Evolutionary conservation across 2,329 filamentous ascomycete species (phyloP).

Genomic region (Pseudogymnoascus sp.): DNA sequence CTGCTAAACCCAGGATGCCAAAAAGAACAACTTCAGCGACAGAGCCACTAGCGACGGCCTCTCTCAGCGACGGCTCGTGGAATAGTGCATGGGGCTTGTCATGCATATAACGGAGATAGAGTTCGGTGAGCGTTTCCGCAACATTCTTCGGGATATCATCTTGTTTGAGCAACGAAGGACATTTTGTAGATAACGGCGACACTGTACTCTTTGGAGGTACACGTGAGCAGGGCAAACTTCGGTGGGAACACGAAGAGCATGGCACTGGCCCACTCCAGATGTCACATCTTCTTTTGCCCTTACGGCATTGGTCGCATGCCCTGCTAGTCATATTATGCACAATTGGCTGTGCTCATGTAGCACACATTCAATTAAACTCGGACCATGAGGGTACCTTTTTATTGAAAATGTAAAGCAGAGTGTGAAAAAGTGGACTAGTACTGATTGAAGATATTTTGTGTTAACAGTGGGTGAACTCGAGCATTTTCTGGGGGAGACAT

Average conservation of each 20-base stretch:
- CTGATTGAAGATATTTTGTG: too few relatives aligned
- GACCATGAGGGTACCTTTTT: not conserved
- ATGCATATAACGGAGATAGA: constrained; percentile 24
- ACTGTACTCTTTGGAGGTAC: not conserved
- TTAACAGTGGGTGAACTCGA: not conserved
- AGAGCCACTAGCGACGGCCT: constrained; percentile 4
- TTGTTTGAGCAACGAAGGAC: not conserved
- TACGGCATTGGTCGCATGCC: not conserved
- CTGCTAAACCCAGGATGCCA: not conserved
- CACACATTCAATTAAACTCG: not conserved
- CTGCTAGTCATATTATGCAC: not conserved
- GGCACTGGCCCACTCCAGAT: not conserved
- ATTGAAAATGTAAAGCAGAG: not conserved
- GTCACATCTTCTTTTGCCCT: not conserved
- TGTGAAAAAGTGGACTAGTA: not conserved
- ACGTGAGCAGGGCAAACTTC: not conserved
- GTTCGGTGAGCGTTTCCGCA: constrained; percentile 20
- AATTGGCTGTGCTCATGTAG: not conserved
- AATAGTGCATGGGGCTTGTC: constrained; percentile 25
- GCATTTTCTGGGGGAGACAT: not conserved
- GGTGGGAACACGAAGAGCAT: not conserved
- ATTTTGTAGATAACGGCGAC: not conserved
- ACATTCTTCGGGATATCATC: not conserved
- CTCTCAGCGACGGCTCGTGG: constrained; percentile 18
- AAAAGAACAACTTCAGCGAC: not conserved